phyloP scores from a whole-genome alignment of 2,329 filamentous ascomycete genomes.

The Kalaharituber pfeilii region DNA sequence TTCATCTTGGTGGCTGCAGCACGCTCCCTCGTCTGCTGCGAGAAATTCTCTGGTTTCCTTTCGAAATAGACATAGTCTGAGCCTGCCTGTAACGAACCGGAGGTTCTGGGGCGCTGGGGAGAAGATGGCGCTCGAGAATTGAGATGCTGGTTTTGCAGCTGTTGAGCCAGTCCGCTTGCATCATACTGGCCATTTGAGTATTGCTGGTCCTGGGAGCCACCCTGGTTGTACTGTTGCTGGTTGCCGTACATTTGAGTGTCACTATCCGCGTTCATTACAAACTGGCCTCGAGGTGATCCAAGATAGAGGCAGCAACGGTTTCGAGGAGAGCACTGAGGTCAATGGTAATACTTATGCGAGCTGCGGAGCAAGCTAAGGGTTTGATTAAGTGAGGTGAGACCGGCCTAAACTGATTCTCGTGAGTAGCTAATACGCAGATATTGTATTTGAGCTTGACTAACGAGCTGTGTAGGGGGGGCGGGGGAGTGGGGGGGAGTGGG shows the following conservation, averaged over 20 bases:
- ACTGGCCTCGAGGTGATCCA: no score
- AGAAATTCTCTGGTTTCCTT: slow-evolving; percentile 54
- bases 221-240: slow-evolving; percentile 36
- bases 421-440: no score
- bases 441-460: no score
- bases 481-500: no score
- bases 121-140: slow-evolving; percentile 52
- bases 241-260: slow-evolving; percentile 22
- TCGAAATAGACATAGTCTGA: slow-evolving; percentile 52
- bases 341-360: no score
- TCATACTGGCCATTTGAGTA: slow-evolving; percentile 29
- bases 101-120: slow-evolving; percentile 65
- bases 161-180: slow-evolving; percentile 69
- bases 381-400: no score
- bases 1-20: slow-evolving; percentile 47
- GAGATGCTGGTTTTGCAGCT: slow-evolving; percentile 93
- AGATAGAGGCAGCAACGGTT: no score
- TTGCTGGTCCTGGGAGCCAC: slow-evolving; percentile 22
- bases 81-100: slow-evolving; percentile 65
- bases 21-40: slow-evolving; percentile 54
- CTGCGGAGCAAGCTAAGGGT: no score
- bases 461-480: no score
- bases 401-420: no score
- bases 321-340: no score
- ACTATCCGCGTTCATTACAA: neutral